Evolutionary conservation across 192 early-diverging fungal genomes (phyloP).

Genomic region (Phycomyces blakesleeanus): DNA sequence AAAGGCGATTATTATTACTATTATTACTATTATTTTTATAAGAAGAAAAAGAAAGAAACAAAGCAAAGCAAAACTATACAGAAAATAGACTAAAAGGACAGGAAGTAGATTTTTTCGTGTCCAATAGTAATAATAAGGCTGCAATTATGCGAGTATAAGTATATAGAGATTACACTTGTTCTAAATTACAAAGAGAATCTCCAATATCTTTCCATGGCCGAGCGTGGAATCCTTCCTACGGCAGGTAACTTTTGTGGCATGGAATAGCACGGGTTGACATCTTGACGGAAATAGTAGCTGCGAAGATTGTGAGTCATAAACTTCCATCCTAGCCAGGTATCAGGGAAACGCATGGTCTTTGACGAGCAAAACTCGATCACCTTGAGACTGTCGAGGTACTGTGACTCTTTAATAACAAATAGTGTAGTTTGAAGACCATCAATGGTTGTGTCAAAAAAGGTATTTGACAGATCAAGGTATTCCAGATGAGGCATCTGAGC

Average conservation of each 20-base stretch:
- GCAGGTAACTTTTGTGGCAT: conserved; percentile 8
- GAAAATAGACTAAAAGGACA: not conserved
- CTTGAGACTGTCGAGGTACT: not conserved
- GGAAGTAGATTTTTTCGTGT: not conserved
- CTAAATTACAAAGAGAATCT: conserved; percentile 12
- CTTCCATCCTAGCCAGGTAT: not conserved
- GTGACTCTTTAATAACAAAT: too few species aligned
- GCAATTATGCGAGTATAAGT: too few species aligned
- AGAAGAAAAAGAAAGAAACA: too few species aligned
- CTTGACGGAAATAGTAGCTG: conserved; percentile 1
- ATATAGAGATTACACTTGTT: not conserved
- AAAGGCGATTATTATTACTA: too few species aligned
- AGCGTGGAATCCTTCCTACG: not conserved
- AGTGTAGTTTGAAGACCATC: too few species aligned
- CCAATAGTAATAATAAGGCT: too few species aligned
- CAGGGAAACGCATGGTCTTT: not conserved
- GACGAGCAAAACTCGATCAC: conserved; percentile 13
- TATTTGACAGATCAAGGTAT: too few species aligned
- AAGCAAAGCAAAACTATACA: too few species aligned
- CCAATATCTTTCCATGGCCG: conserved; percentile 18
- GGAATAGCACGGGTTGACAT: not conserved
- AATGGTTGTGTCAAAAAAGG: too few species aligned
- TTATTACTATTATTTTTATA: too few species aligned
- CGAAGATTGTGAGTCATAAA: conserved; percentile 1
- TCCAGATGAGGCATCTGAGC: too few species aligned